phyloP scores from a whole-genome alignment of 805 yeast genomes.

The Tetrapisispora nanseiensis region DNA sequence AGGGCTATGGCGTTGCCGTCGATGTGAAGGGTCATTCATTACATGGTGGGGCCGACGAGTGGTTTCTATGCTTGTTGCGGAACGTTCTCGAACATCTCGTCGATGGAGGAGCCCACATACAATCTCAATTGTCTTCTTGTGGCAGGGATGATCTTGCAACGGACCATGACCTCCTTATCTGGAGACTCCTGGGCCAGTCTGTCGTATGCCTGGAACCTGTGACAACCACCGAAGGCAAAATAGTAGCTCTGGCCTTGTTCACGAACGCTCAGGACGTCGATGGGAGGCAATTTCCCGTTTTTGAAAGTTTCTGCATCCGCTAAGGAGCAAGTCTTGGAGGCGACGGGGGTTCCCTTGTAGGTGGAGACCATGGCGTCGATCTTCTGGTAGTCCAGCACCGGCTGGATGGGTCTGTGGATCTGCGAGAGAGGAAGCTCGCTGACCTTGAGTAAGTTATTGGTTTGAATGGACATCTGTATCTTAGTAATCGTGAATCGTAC shows the following conservation, averaged over 20 bases:
- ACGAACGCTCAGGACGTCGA: slow-evolving; percentile 63
- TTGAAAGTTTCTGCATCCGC: slow-evolving; percentile 28
- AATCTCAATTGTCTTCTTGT: slow-evolving; percentile 57
- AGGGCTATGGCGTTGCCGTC: not conserved
- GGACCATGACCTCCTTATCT: slow-evolving; percentile 38
- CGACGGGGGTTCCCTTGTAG: slow-evolving; percentile 51
- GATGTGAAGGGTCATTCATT: not conserved
- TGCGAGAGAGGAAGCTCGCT: slow-evolving; percentile 54
- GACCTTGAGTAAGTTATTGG: slow-evolving; percentile 41
- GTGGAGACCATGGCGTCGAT: slow-evolving; percentile 75
- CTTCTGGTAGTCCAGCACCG: slow-evolving; percentile 65
- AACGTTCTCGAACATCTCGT: slow-evolving; percentile 12
- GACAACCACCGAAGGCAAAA: slow-evolving; percentile 89
- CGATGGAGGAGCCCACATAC: slow-evolving; percentile 51
- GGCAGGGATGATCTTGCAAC: slow-evolving; percentile 65
- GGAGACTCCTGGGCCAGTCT: slow-evolving; percentile 32
- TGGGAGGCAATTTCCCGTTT: slow-evolving; percentile 66
- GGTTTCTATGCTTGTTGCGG: no score
- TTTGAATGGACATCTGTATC: slow-evolving; percentile 54
- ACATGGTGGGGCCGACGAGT: no score
- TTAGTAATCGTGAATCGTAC: no score
- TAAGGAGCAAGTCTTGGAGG: slow-evolving; percentile 48
- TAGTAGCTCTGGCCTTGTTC: slow-evolving; percentile 53
- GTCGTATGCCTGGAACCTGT: slow-evolving; percentile 81
- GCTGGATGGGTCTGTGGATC: slow-evolving; percentile 76